Base-by-base conservation (phyloP, 805 yeast genomes). In the Ogataea dorogensis region DNA sequence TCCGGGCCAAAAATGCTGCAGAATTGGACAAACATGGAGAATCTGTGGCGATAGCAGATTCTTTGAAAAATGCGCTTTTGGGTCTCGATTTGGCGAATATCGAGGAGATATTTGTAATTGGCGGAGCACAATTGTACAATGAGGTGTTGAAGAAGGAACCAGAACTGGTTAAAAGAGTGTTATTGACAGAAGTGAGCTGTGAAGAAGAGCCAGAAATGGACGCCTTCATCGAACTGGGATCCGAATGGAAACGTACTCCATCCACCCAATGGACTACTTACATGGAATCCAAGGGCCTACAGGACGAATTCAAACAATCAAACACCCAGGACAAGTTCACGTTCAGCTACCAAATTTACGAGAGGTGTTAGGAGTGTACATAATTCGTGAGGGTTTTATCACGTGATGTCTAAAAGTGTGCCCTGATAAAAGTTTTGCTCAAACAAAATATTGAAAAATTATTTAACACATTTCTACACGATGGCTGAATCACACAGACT, bases 401-500 rank as follows among this genome's bases (percentile, higher is more conserved):
- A 35, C 39, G 39, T 35, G 39, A 35, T 24, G 21, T 19, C 17
- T 5, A 7, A 15, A 17, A 3, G 15, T 13, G 29, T n/a, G 32
- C 39, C 29, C 33, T 27, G 19, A 10, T 20, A 26, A 33, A 33
- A 33, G 20, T 27, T 33, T 33, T 33, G 37, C 37, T 27, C 27
- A 22, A 28, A 29, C 21, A 35, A 35, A 35, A 35, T 35, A 35
- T 35, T 35, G 39, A 35, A 35, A 35, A 35, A 35, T 35, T 35
- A 35, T 35, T 35, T 27, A 34, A 38, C 35, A 33, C 26, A 28
- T 33, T 29, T 35, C 33, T 35, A 28, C 30, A 35, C 70, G 73
- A 86, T 86, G 95, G 88, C 95, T 77, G 95, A 86, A 79, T 82
- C 95, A 69, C 95, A 86, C 77, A 86, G 96, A 87, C 83, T 93